These are phyloP conservation scores for Immersiella caudata DNA, from an alignment of 495 filamentous ascomycete genomes.

Conservation along the genomic window DNA sequence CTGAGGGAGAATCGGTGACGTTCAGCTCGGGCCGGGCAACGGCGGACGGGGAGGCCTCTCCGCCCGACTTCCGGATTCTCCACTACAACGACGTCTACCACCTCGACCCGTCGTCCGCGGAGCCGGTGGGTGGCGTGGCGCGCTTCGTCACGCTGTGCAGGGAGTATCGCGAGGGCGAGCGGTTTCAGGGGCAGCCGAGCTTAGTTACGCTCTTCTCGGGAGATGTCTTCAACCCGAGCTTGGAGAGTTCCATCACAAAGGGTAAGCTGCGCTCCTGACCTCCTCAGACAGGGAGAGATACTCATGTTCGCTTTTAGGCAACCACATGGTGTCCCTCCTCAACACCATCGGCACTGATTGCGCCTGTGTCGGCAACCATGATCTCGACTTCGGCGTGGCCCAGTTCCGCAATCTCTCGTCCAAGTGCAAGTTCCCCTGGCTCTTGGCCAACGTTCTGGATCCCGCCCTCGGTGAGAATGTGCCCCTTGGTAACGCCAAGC, in stretches of 20 bases:
- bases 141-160: slow-evolving; percentile 79
- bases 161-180: slow-evolving; percentile 64
- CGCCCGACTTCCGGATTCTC: slow-evolving; percentile 74
- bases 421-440: slow-evolving; percentile 85
- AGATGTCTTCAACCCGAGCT: slow-evolving; percentile 87
- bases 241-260: slow-evolving; percentile 86
- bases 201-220: slow-evolving; percentile 85
- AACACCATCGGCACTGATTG: slow-evolving; percentile 76
- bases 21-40: slow-evolving; percentile 53
- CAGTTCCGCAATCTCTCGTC: slow-evolving; percentile 73
- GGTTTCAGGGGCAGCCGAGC: slow-evolving; percentile 62
- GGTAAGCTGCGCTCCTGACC: slow-evolving; percentile 43
- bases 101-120: slow-evolving; percentile 70
- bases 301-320: slow-evolving; percentile 41
- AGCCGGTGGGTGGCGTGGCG: slow-evolving; percentile 77
- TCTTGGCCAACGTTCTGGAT: slow-evolving; percentile 82
- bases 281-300: neutral
- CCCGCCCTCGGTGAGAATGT: slow-evolving; percentile 70
- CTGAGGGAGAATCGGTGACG: slow-evolving; percentile 41
- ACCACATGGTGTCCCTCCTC: slow-evolving; percentile 87
- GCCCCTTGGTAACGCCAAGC: slow-evolving; percentile 69
- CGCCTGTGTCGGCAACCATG: slow-evolving; percentile 86
- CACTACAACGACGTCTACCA: slow-evolving; percentile 96
- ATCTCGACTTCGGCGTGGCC: slow-evolving; percentile 87
- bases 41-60: slow-evolving; percentile 30